These are phyloP conservation scores for Aspergillus ochraceoroseus DNA, from an alignment of 2,329 filamentous ascomycete species.

Conservation along the genomic window DNA sequence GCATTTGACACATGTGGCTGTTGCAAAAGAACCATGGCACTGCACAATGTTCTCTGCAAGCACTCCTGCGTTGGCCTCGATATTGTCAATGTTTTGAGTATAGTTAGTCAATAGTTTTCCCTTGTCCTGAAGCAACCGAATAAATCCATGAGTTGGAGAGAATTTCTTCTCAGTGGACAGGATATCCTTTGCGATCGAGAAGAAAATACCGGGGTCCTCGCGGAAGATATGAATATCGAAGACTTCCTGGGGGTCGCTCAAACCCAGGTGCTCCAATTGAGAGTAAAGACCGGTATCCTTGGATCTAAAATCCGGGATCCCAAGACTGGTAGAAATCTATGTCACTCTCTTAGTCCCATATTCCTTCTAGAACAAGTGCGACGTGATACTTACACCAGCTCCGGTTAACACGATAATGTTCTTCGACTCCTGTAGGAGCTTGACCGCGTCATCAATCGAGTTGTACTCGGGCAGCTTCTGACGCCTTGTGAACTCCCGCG, in stretches of 20 bases:
- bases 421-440: conserved; percentile 64
- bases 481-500: conserved; percentile 74
- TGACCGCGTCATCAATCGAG: conserved; percentile 79
- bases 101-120: conserved; percentile 93
- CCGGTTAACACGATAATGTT: conserved; percentile 94
- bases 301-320: conserved; percentile 94
- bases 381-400: conserved; percentile 57
- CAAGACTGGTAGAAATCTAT: conserved; percentile 85
- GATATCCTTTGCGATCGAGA: conserved; percentile 84
- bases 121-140: conserved; percentile 79
- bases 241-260: conserved; percentile 83
- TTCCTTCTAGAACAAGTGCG: not conserved
- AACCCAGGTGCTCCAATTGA: conserved; percentile 70
- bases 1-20: conserved; percentile 82
- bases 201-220: conserved; percentile 84
- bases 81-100: conserved; percentile 97
- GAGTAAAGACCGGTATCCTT: conserved; percentile 90
- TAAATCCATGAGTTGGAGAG: conserved; percentile 92
- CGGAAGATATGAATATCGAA: conserved; percentile 88
- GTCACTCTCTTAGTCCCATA: conserved; percentile 5
- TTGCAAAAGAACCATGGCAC: conserved; percentile 94
- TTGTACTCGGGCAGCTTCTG: conserved; percentile 76
- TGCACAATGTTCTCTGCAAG: conserved; percentile 77
- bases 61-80: conserved; percentile 83
- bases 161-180: conserved; percentile 72